Evolutionary conservation across 371 early-diverging fungal species (phyloP), one percentile per base, ranked within the genome.

Genomic region (Lichtheimia corymbifera): DNA sequence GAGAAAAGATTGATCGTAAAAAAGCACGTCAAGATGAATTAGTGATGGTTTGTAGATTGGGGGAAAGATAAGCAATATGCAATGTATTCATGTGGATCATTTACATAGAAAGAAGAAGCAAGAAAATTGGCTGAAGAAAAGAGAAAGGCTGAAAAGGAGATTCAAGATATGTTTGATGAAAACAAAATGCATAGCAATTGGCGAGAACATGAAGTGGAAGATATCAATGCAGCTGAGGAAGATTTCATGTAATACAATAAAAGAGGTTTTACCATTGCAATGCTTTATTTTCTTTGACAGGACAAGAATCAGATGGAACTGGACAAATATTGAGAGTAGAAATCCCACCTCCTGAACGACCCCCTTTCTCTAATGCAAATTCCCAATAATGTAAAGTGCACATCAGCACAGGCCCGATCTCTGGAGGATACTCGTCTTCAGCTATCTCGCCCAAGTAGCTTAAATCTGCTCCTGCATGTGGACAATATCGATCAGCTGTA

Each of bases 171-270:
- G 55, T 85, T 87, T 74, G 82, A 81, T 47, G 74, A 73, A 59
- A 72, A 65, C 22, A 77, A 74, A 22, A 88, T 88, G 89, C 74
- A 72, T 58, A 84, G 83, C 62, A 88, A 90, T 58, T 80, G 77
- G 54, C 76, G 83, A 53, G 78, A 77, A 28, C 66, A 67, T 18
- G 77, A 83, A 61, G 83, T 81, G 2, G 83, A 81, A 15, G 81
- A 83, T 56, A 70, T 80, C 20, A 75, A 84, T 55, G 88, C 83
- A 17, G 77, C 84, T 35, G 91, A 91, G 52, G 89, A 91, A 9
- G 89, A 89, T 66, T 91, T 91, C 59, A 91, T 91, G 91, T 91
- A 80, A 47, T 47, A 47, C 22, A 22, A 22, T 22, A 47, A 45
- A 18, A 15, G 5, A 47, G 22, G 22, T 22, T 53, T 43, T 53